Base-by-base conservation (phyloP, 2,329 filamentous ascomycete species). In the Truncatella angustata region DNA sequence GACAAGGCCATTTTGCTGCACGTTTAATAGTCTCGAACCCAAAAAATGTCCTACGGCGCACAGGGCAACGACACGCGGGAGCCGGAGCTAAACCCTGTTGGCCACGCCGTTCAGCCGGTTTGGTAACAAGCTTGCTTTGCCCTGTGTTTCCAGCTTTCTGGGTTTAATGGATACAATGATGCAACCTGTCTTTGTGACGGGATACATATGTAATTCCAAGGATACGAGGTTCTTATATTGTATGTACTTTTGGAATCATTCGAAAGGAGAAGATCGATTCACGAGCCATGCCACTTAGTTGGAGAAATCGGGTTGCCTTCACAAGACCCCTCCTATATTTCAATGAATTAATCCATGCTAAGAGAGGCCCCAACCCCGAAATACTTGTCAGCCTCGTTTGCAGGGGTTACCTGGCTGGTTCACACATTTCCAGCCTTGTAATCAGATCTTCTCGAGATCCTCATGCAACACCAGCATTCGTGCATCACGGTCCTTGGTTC, bases 31-130 rank as follows among this genome's bases (percentile, higher is more conserved):
- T 32, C n/a, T n/a, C n/a, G 28, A 32, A 32, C 28, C 28, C 28
- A 32, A 32, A 1, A 24, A 44, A 44, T 44, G 40, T 44, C 11
- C n/a, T 44, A n/a, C 21, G 23, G 40, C 28, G 40, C 40, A 44
- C 40, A 44, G 40, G 40, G 40, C 40, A 44, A 44, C 40, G n/a
- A n/a, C n/a, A n/a, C 37, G 23, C 40, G 40, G 40, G 28, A 44
- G 40, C 24, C 40, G 40, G 40, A 44, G 40, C 40, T 44, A 44
- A 24, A 44, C 21, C 40, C 40, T 44, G 21, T 44, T 32, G 12
- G 4, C 12, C 40, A 44, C 40, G 40, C 23, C n/a, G 12, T 43
- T 6, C 16, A 14, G 5, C 24, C 24, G 20, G 24, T 20, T 23
- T 44, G 40, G 21, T 24, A 21, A 24, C 20, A 14, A 26, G 23